Percentiles rank a stretch among this genome's conserved stretches.
Evolutionary conservation across 495 filamentous ascomycete genomes (phyloP).

Genomic region (Lentithecium fluviatile): DNA sequence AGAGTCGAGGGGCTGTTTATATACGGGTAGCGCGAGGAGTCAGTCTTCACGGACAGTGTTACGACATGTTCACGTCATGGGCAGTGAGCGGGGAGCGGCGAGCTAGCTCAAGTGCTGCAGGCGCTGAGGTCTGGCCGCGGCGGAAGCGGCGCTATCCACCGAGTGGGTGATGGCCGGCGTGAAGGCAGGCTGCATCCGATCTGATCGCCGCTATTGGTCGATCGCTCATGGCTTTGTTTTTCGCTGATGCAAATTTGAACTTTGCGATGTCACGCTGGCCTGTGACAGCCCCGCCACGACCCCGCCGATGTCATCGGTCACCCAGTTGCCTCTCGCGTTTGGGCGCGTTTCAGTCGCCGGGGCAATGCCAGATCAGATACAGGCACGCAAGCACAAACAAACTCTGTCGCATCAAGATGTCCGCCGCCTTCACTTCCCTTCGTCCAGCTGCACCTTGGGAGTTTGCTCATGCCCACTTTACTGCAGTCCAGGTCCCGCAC

Average conservation of each 20-base stretch:
- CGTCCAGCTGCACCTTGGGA: too few species aligned
- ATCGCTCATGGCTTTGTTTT: neutral
- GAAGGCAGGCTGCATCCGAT: neutral
- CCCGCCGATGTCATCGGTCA: conserved; percentile 1
- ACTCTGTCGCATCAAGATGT: too few species aligned
- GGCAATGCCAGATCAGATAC: too few species aligned
- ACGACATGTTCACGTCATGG: neutral
- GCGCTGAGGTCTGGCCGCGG: neutral
- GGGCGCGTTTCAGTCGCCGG: neutral
- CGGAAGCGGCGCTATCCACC: neutral
- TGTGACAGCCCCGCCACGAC: neutral
- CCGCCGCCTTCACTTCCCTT: too few species aligned
- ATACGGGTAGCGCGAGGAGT: neutral
- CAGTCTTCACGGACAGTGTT: neutral
- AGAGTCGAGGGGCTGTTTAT: conserved; percentile 15
- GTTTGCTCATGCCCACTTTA: too few species aligned
- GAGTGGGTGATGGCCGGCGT: neutral
- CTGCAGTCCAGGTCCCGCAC: too few species aligned
- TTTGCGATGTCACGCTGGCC: neutral
- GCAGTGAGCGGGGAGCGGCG: neutral
- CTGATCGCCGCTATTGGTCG: conserved; percentile 17
- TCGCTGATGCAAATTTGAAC: neutral
- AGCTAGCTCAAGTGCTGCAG: neutral
- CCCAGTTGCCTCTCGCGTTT: neutral
- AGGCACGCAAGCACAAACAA: neutral